These are phyloP conservation scores for Mycena indigotica DNA, from an alignment of 768 basidiomycete genomes.

Conservation along the genomic window DNA sequence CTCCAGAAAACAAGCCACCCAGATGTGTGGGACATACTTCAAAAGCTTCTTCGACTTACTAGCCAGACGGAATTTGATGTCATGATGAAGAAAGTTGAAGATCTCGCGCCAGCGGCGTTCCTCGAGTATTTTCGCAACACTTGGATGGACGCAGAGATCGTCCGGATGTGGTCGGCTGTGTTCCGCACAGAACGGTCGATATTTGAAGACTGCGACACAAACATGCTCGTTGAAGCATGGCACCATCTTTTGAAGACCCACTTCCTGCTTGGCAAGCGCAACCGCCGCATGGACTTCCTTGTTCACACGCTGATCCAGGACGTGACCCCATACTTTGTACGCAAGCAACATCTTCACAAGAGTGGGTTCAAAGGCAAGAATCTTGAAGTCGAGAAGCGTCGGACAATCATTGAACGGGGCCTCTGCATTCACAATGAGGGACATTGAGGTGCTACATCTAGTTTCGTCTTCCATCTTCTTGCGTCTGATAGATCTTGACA, in stretches of 20 bases:
- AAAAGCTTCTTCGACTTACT: constrained; percentile 26
- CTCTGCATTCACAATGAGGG: constrained; percentile 3
- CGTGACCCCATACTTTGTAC: constrained; percentile 22
- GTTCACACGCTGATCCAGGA: constrained; percentile 19
- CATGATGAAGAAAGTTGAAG: constrained; percentile 19
- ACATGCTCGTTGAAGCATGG: constrained; percentile 34
- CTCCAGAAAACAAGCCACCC: constrained; percentile 10
- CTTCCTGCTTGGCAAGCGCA: constrained; percentile 27
- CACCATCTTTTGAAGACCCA: constrained; percentile 30
- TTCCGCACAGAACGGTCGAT: constrained; percentile 16
- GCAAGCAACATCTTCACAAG: constrained; percentile 22
- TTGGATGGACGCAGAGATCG: constrained; percentile 19
- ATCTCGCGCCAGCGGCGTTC: constrained; percentile 9
- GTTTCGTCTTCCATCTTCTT: not conserved
- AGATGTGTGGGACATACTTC: constrained; percentile 27
- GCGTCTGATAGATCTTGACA: not conserved
- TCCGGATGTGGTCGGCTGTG: constrained; percentile 29
- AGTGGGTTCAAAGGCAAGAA: constrained; percentile 27
- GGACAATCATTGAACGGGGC: constrained; percentile 1
- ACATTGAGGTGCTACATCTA: constrained; percentile 1
- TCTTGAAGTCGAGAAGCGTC: constrained; percentile 17
- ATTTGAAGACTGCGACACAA: constrained; percentile 24
- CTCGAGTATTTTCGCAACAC: constrained; percentile 22
- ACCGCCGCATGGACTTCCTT: constrained; percentile 26
- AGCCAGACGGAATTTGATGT: constrained; percentile 20